These are phyloP conservation scores for Lactarius psammicola DNA, from an alignment of 768 basidiomycete genomes.

Conservation along the genomic window DNA sequence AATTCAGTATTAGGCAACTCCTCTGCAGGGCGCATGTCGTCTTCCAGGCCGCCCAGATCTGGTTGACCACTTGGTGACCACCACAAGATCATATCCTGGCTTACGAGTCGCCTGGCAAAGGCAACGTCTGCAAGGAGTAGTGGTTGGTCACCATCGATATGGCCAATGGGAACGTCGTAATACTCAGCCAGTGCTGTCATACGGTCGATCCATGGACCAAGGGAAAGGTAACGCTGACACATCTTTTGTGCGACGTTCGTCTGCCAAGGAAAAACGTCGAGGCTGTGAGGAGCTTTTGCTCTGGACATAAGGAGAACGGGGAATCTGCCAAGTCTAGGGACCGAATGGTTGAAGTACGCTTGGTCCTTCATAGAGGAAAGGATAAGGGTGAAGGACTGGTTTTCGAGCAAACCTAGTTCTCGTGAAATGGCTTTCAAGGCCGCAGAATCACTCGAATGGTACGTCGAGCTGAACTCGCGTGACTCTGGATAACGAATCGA, in stretches of 20 bases:
- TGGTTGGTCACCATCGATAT: constrained; percentile 87
- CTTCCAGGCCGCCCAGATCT: constrained; percentile 91
- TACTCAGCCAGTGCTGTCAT: constrained; percentile 80
- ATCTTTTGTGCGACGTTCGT: constrained; percentile 77
- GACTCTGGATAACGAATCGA: constrained; percentile 64
- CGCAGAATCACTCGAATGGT: constrained; percentile 73
- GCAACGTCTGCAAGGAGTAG: constrained; percentile 86
- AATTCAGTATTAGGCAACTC: constrained; percentile 86
- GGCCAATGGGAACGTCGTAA: constrained; percentile 90
- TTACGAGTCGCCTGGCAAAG: constrained; percentile 82
- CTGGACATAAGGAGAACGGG: constrained; percentile 87
- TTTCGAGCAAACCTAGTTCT: constrained; percentile 75
- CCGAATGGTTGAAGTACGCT: constrained; percentile 71
- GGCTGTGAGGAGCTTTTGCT: constrained; percentile 66
- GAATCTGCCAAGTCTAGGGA: constrained; percentile 75
- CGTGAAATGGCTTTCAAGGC: constrained; percentile 87
- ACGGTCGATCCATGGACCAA: constrained; percentile 79
- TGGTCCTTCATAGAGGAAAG: constrained; percentile 86
- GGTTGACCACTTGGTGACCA: constrained; percentile 90
- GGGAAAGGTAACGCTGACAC: constrained; percentile 74
- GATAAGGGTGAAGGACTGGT: constrained; percentile 70
- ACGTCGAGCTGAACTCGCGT: constrained; percentile 62
- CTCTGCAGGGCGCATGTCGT: constrained; percentile 73
- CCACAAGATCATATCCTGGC: constrained; percentile 93
- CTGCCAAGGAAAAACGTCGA: constrained; percentile 90